Base-by-base conservation (phyloP, 768 basidiomycete genomes). In the Rhodotorula babjevae region DNA sequence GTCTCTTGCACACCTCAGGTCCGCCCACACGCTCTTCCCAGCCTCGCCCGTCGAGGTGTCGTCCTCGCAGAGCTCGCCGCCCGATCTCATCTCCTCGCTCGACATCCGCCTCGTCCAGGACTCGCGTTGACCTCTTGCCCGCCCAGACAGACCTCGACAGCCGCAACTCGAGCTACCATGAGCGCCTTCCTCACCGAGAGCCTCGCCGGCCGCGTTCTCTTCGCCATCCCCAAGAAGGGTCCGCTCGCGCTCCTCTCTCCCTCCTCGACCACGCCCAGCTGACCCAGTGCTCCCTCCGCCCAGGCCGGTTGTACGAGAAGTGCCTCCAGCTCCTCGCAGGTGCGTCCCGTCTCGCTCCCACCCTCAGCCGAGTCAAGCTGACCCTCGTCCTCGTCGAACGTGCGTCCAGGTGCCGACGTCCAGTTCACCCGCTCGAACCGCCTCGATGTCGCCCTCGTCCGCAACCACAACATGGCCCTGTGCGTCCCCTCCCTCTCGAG, bases 171-270 rank as follows among this genome's bases (percentile, higher is more conserved):
- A n/a, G 21, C n/a, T n/a, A n/a, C 40, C 53, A 75, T 75, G 74
- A 25, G 46, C n/a, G 80, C 81, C 47, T 67, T 83, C 87, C 88
- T 93, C 80, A 80, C 85, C n/a, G 91, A 93, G 75, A 82, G 88
- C 29, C 85, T 98, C 65, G 85, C 91, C 72, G 93, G 92, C 60
- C 87, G 93, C 56, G 79, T 95, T 72, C 84, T 99, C 52, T 95
- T 99, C 77, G 95, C 94, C 16, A 91, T 99, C 77, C 95, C 95
- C 3, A 98, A 98, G 85, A 99, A 98, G 87, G 95, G 95, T 89
- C 69, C n/a, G 29, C 14, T 53, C 61, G 56, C 36, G 23, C n/a
- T 27, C n/a, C 15, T 49, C 19, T n/a, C 47, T 29, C 57, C 29
- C 10, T 4, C n/a, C 18, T 21, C 16, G 21, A 8, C 18, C 47